Evolutionary conservation across 495 filamentous ascomycete species (phyloP).

Genomic region (Mycothermus thermophilus): DNA sequence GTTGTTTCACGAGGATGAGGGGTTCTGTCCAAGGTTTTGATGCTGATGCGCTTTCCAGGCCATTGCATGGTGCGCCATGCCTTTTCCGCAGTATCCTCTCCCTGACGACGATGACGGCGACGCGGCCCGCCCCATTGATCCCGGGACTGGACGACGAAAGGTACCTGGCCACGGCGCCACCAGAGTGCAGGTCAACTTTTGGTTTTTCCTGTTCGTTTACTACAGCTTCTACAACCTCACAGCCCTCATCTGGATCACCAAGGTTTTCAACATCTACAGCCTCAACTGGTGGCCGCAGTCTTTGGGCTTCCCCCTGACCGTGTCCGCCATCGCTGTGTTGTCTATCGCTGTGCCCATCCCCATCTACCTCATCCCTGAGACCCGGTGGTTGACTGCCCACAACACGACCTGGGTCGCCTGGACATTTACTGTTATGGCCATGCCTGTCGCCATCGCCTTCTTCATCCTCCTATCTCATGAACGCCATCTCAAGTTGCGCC

Average conservation of each 20-base stretch:
- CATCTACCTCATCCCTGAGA: constrained; percentile 38
- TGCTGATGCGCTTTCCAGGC: constrained; percentile 23
- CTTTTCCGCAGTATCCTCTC: constrained; percentile 46
- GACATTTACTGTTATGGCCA: constrained; percentile 50
- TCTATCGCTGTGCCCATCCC: constrained; percentile 42
- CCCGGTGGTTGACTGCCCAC: constrained; percentile 35
- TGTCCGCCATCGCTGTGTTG: constrained; percentile 40
- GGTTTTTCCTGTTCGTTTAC: constrained; percentile 53
- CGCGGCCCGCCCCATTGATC: constrained; percentile 13
- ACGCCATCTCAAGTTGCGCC: constrained; percentile 38
- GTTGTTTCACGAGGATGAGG: background rate
- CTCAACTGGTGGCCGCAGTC: constrained; percentile 50
- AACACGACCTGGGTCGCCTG: constrained; percentile 51
- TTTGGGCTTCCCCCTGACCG: constrained; percentile 43
- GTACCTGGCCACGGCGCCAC: constrained; percentile 46
- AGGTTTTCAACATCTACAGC: constrained; percentile 53
- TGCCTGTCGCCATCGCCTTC: constrained; percentile 47
- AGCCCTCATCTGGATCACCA: constrained; percentile 52
- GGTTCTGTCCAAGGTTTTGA: background rate
- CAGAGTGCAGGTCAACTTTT: constrained; percentile 48
- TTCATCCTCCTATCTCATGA: constrained; percentile 44
- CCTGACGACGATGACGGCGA: constrained; percentile 21
- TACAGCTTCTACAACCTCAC: constrained; percentile 52
- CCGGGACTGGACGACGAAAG: constrained; percentile 20
- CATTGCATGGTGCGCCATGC: constrained; percentile 46